Percentiles rank a stretch among this genome's conserved stretches.
These are phyloP conservation scores for Colletotrichum coccodes DNA, from an alignment of 2,329 filamentous ascomycete species.

Conservation along the genomic window DNA sequence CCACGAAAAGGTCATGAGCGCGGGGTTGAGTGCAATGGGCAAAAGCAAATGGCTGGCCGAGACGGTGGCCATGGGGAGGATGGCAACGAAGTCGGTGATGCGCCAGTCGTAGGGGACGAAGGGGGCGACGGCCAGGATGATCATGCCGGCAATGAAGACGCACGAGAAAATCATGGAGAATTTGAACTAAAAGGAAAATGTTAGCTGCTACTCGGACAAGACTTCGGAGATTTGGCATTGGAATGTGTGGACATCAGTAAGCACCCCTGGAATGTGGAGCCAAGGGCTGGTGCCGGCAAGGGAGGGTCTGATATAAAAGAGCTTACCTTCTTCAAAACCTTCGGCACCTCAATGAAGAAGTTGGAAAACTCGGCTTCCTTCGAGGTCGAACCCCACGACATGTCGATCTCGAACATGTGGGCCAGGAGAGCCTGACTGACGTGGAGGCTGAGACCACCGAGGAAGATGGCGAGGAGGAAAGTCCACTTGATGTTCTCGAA, in stretches of 20 bases:
- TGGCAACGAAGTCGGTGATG: constrained; percentile 79
- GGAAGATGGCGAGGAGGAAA: constrained; percentile 79
- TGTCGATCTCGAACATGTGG: constrained; percentile 88
- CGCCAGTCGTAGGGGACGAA: constrained; percentile 75
- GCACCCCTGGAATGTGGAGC: constrained; percentile 38
- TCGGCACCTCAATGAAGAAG: constrained; percentile 86
- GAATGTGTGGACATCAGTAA: constrained; percentile 38
- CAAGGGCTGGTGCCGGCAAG: background rate
- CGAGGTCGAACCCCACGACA: constrained; percentile 85
- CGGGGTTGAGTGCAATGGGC: constrained; percentile 80
- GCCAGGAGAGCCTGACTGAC: constrained; percentile 81
- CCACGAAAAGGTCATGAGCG: constrained; percentile 83
- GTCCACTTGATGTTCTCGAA: constrained; percentile 80
- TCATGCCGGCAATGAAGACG: constrained; percentile 68
- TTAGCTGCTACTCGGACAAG: constrained; percentile 15
- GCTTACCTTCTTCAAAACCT: constrained; percentile 80
- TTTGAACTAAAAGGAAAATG: constrained; percentile 66
- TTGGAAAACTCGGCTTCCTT: constrained; percentile 86
- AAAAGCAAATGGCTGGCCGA: constrained; percentile 75
- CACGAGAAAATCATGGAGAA: constrained; percentile 73
- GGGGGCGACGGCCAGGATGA: constrained; percentile 70
- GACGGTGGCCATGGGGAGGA: constrained; percentile 80
- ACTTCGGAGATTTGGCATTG: background rate
- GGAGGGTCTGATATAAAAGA: constrained; percentile 47
- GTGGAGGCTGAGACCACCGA: constrained; percentile 84